Percentiles rank a stretch among this genome's conserved stretches.
Conservation (phyloP, 371 early-diverging fungal species). For the Nematocida sp. region DNA sequence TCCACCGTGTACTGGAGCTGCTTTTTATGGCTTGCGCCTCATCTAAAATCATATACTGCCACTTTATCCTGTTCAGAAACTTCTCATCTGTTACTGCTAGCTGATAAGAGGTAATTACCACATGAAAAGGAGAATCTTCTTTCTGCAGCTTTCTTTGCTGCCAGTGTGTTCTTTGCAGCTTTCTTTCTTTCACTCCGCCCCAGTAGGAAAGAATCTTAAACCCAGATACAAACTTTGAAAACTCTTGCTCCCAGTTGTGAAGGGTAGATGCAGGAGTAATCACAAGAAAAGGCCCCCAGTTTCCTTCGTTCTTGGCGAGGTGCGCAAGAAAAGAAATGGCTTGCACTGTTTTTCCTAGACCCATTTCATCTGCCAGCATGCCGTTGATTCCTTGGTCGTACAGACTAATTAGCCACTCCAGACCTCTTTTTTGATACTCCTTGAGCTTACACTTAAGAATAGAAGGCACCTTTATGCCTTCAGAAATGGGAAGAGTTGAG, state of each 20-base stretch:
- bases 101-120: constrained; percentile 86
- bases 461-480: constrained; percentile 36
- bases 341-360: constrained; percentile 88
- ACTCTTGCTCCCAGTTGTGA: constrained; percentile 93
- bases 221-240: constrained; percentile 77
- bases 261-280: constrained; percentile 87
- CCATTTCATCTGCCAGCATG: constrained; percentile 94
- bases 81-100: constrained; percentile 78
- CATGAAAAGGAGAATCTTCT: constrained; percentile 79
- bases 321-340: constrained; percentile 75
- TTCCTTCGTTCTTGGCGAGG: constrained; percentile 72
- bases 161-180: constrained; percentile 76
- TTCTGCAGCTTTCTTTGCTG: constrained; percentile 70
- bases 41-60: constrained; percentile 94
- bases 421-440: constrained; percentile 83
- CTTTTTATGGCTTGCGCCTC: constrained; percentile 95
- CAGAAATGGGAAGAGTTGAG: constrained; percentile 38
- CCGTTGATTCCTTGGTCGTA: constrained; percentile 93
- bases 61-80: constrained; percentile 79
- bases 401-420: constrained; percentile 91
- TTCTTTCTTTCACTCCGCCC: constrained; percentile 81
- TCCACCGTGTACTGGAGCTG: constrained; percentile 79
- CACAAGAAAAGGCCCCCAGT: constrained; percentile 88
- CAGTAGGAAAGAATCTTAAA: constrained; percentile 81
- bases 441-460: constrained; percentile 56